Evolutionary conservation across 2,329 filamentous ascomycete genomes (phyloP), one percentile per base, ranked within the genome.

Genomic region (Ophiocordyceps camponoti-leonardi): DNA sequence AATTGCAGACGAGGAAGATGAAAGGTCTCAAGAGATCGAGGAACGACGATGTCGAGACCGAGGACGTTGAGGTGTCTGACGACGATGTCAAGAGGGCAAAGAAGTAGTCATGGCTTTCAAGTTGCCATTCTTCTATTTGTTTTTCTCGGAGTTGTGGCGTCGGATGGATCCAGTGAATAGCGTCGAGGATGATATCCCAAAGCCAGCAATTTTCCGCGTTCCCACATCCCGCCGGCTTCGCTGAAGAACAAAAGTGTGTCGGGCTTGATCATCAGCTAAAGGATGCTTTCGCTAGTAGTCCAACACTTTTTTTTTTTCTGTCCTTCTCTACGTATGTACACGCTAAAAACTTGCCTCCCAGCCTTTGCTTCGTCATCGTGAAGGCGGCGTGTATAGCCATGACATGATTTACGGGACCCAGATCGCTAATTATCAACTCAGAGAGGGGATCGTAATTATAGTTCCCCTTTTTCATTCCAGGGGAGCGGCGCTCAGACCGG

Each of bases 1-100:
- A 83, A 55, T 65, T 98, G 64, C 92, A 98, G 71, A 93, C 88
- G 45, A 81, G 92, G 59, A 98, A 98, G 78, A 96, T 98, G 88
- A 98, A 98, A 79, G 92, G 88, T 53, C 65, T 98, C 53, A 98
- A 96, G 77, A 75, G 92, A 52, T 79, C 74, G 51, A 77, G 86
- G 46, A 79, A 79, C 50, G 76, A 73, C 44, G 69, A 67, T 10
- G 50, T 14, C 13, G n/a, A n/a, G n/a, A n/a, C n/a, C n/a, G n/a
- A n/a, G n/a, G n/a, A n/a, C n/a, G n/a, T n/a, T n/a, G 20, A 8
- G 16, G 23, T 55, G 18, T 58, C 56, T 11, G 41, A 42, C 23
- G 41, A 26, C n/a, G 63, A 65, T 31, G 52, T 60, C 43, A 65
- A 65, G 54, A 59, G 61, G 50, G 47, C 54, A 48, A 64, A 60